These are phyloP conservation scores for Penicillium diatomitis DNA, from an alignment of 495 filamentous ascomycete species.

Conservation along the genomic window DNA sequence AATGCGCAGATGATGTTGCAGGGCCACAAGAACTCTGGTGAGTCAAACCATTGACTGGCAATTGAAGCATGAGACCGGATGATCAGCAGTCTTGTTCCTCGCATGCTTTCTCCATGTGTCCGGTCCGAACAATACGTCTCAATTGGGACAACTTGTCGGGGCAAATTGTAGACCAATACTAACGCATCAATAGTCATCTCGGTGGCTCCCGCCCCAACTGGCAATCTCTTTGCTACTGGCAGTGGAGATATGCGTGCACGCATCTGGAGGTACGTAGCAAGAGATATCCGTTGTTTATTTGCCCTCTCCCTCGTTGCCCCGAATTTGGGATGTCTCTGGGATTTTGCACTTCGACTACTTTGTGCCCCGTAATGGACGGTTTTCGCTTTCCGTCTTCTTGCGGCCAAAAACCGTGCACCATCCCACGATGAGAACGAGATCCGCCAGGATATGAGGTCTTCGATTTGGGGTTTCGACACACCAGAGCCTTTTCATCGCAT, in stretches of 20 bases:
- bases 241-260: constrained; percentile 85
- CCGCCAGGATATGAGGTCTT: no score
- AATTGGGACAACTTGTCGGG: no score
- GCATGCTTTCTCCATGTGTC: not conserved
- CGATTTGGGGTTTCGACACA: no score
- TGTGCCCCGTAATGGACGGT: no score
- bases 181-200: constrained; percentile 55
- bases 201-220: constrained; percentile 74
- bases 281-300: constrained; percentile 6
- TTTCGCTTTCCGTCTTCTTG: no score
- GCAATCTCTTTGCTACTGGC: constrained; percentile 75
- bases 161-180: no score
- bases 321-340: no score
- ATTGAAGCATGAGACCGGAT: not conserved
- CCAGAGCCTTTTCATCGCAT: no score
- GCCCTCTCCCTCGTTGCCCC: not conserved
- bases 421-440: no score
- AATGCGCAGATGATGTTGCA: constrained; percentile 88
- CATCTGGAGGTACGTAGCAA: constrained; percentile 65
- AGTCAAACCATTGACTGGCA: constrained; percentile 11
- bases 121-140: no score
- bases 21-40: constrained; percentile 82
- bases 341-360: no score
- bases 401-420: no score
- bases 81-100: not conserved